Evolutionary conservation across 1,284 basidiomycete species (phyloP).

Genomic region (Microbotryum silenes-acaulis): DNA sequence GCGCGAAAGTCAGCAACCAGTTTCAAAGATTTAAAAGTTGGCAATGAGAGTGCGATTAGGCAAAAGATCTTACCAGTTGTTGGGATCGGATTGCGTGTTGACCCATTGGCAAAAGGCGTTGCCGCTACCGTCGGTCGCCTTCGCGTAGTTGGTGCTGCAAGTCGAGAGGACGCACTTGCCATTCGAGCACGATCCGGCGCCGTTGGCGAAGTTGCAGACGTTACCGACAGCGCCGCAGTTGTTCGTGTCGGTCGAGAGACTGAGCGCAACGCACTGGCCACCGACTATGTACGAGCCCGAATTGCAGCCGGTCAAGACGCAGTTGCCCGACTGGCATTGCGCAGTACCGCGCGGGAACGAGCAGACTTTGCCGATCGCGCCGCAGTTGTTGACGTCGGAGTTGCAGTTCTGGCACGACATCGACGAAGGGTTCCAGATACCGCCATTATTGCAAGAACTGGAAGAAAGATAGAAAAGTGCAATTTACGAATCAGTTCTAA

Average conservation of each 20-base stretch:
- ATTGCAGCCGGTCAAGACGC: background rate
- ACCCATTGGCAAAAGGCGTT: background rate
- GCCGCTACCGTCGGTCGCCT: background rate
- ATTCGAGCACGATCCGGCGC: too few relatives aligned
- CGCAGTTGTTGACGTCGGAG: constrained; percentile 16
- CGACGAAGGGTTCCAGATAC: constrained; percentile 5
- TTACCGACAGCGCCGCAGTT: constrained; percentile 13
- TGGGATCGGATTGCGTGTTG: constrained; percentile 3
- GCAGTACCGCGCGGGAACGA: constrained; percentile 1
- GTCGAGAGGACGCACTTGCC: background rate
- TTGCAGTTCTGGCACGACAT: constrained; percentile 10
- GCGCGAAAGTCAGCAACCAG: background rate
- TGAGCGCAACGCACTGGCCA: background rate
- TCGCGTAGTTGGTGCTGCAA: background rate
- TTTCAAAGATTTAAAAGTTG: too few relatives aligned
- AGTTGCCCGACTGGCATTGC: background rate
- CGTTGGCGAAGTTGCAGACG: background rate
- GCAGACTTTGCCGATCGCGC: constrained; percentile 11
- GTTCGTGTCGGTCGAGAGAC: constrained; percentile 4
- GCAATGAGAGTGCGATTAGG: background rate
- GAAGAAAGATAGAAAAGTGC: too few relatives aligned
- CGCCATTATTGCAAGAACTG: constrained; percentile 19
- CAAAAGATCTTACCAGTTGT: constrained; percentile 16
- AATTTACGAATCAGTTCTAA: too few relatives aligned
- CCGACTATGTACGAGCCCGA: constrained; percentile 1